Base-by-base conservation (phyloP, 1,284 basidiomycete genomes). In the Ganoderma sinense region DNA sequence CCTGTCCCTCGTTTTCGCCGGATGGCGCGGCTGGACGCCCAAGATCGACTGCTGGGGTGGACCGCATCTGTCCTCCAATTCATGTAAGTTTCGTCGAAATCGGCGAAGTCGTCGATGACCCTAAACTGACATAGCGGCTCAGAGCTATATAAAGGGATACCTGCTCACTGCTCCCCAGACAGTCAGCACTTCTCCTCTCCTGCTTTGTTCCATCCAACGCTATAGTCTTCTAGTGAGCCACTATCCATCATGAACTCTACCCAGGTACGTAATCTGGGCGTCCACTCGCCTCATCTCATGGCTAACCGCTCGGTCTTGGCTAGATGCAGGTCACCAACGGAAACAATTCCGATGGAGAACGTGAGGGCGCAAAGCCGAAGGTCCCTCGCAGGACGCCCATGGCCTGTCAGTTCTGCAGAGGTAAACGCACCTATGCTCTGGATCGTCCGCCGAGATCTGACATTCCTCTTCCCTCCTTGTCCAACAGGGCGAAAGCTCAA, bases 321-420 rank as follows among this genome's bases (percentile, higher is more conserved):
- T 65, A 68, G 66, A 66, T 51, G 62, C 65, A 73, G 64, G n/a
- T 64, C 36, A 65, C 66, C 48, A 61, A 56, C 59, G 71, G 71
- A 31, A 69, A 66, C 53, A 65, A 70, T 55, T 73, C 72, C 58
- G 71, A 73, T 60, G 65, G 62, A 41, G 71, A 73, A 48, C 74
- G 70, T 48, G 71, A 72, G 14, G 71, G 68, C 45, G 33, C 36
- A 26, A 71, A 71, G 72, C 69, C 56, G 36, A 73, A 73, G 69
- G 75, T 75, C 64, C 77, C 76, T 55, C 70, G 76, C 23, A 66
- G 77, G 65, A 78, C 77, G 45, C 75, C 77, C 20, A 78, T 78
- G 77, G 77, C 77, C 10, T 78, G 77, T 64, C 73, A 74, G 62
- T 78, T 78, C 68, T 78, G 77, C 69, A 74, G 77, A 72, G 77